These are phyloP conservation scores for Chlorophyllum brunneum DNA, from an alignment of 768 basidiomycete genomes.

Conservation along the genomic window DNA sequence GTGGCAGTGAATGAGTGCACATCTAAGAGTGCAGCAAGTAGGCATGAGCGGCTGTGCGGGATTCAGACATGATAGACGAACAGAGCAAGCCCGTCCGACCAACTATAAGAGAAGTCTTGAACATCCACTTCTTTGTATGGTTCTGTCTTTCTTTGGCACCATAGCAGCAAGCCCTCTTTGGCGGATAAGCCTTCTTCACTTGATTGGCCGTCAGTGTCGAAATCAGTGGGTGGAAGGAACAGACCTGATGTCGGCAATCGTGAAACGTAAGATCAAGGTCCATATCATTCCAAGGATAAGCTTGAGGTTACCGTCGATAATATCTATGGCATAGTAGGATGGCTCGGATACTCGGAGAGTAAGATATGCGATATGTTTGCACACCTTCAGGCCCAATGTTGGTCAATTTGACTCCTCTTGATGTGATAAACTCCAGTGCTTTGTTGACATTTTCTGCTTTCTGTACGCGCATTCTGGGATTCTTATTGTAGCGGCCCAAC, in stretches of 20 bases:
- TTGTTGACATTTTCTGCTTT: constrained; percentile 98
- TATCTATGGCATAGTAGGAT: constrained; percentile 52
- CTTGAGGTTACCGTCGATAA: constrained; percentile 98
- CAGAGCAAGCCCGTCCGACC: constrained; percentile 95
- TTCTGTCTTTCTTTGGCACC: constrained; percentile 96
- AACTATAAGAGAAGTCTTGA: constrained; percentile 89
- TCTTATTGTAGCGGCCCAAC: constrained; percentile 92
- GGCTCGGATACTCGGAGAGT: not conserved
- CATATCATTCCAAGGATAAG: constrained; percentile 99
- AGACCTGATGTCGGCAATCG: constrained; percentile 96
- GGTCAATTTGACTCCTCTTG: constrained; percentile 90
- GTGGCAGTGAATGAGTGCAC: constrained; percentile 96
- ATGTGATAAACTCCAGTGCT: constrained; percentile 92
- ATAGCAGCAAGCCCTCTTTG: constrained; percentile 93
- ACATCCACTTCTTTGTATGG: constrained; percentile 91
- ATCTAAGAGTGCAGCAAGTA: constrained; percentile 43
- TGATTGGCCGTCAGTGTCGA: constrained; percentile 13
- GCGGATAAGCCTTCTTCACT: constrained; percentile 99
- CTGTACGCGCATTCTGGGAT: constrained; percentile 89
- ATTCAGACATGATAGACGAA: constrained; percentile 36
- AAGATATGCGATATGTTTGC: constrained; percentile 5
- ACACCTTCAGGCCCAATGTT: constrained; percentile 96
- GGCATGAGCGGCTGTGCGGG: constrained; percentile 8
- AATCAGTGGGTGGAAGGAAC: constrained; percentile 21
- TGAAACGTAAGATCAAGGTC: constrained; percentile 95